Evolutionary conservation across 2,329 filamentous ascomycete genomes (phyloP).

Genomic region (Calonectria honghensis): DNA sequence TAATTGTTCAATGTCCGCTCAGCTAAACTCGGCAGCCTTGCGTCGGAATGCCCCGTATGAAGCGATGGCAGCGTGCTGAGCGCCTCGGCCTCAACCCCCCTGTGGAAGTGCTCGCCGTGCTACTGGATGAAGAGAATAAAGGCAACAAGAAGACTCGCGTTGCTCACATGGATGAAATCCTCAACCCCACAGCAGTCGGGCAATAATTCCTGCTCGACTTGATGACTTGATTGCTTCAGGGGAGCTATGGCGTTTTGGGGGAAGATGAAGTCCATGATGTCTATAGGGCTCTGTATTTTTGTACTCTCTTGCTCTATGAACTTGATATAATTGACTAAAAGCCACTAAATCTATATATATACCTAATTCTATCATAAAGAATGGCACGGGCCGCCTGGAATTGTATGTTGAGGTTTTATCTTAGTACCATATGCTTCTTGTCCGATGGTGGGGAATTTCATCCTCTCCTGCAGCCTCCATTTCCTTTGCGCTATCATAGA

Average conservation of each 20-base stretch:
- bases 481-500: constrained; percentile 96
- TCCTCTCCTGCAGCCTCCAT: constrained; percentile 79
- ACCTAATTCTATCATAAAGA: constrained; percentile 28
- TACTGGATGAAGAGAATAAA: constrained; percentile 81
- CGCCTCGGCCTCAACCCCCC: constrained; percentile 89
- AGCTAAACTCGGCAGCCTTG: constrained; percentile 78
- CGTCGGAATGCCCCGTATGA: constrained; percentile 86
- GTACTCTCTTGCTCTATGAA: constrained; percentile 44
- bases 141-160: constrained; percentile 74
- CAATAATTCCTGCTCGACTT: constrained; percentile 47
- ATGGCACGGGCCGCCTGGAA: constrained; percentile 35
- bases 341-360: constrained; percentile 47
- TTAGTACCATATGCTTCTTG: constrained; percentile 95
- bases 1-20: neutral
- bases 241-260: constrained; percentile 51
- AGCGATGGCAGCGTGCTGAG: constrained; percentile 92
- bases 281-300: constrained; percentile 46
- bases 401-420: constrained; percentile 38
- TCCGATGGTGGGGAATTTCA: constrained; percentile 85
- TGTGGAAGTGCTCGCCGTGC: constrained; percentile 90
- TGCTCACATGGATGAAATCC: constrained; percentile 84
- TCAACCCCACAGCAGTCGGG: constrained; percentile 69
- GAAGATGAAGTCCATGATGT: constrained; percentile 39
- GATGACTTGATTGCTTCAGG: constrained; percentile 38
- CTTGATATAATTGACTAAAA: constrained; percentile 32